Evolutionary conservation across 2,329 filamentous ascomycete genomes (phyloP).

Genomic region (Hortaea sp.): DNA sequence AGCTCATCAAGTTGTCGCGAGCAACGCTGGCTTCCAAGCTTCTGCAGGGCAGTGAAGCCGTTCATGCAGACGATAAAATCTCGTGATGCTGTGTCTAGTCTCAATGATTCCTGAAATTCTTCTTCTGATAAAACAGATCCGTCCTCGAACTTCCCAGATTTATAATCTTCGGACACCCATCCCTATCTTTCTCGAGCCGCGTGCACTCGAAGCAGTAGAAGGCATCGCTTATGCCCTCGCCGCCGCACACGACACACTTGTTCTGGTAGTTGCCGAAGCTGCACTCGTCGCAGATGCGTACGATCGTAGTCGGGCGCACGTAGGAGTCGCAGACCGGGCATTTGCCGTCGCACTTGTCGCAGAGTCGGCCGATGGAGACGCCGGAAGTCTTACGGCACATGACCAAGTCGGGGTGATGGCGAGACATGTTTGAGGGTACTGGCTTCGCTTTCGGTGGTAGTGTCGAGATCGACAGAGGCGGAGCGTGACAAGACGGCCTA

Average conservation of each 20-base stretch:
- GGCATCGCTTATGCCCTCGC: slow-evolving; percentile 93
- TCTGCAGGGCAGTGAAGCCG: no score
- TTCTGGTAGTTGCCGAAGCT: slow-evolving; percentile 99
- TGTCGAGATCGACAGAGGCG: no score
- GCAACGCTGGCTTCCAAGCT: no score
- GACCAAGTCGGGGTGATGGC: slow-evolving; percentile 77
- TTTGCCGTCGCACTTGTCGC: slow-evolving; percentile 99
- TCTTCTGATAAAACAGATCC: slow-evolving; percentile 74
- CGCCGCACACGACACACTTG: slow-evolving; percentile 97
- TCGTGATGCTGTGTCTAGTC: background rate
- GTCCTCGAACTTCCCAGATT: slow-evolving; percentile 93
- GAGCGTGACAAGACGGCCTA: no score
- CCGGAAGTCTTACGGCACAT: slow-evolving; percentile 99
- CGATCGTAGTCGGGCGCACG: slow-evolving; percentile 92
- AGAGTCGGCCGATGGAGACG: slow-evolving; percentile 95
- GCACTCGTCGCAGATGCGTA: slow-evolving; percentile 98
- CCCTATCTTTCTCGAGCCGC: slow-evolving; percentile 87
- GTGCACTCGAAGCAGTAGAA: slow-evolving; percentile 99
- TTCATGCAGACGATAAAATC: no score
- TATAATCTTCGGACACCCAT: slow-evolving; percentile 98
- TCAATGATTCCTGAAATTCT: slow-evolving; percentile 55
- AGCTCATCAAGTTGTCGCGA: no score
- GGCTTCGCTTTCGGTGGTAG: no score
- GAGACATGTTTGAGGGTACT: slow-evolving; percentile 1
- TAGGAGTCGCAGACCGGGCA: slow-evolving; percentile 98